These are phyloP conservation scores for Fusarium secorum DNA, from an alignment of 2,329 filamentous ascomycete species.

Conservation along the genomic window DNA sequence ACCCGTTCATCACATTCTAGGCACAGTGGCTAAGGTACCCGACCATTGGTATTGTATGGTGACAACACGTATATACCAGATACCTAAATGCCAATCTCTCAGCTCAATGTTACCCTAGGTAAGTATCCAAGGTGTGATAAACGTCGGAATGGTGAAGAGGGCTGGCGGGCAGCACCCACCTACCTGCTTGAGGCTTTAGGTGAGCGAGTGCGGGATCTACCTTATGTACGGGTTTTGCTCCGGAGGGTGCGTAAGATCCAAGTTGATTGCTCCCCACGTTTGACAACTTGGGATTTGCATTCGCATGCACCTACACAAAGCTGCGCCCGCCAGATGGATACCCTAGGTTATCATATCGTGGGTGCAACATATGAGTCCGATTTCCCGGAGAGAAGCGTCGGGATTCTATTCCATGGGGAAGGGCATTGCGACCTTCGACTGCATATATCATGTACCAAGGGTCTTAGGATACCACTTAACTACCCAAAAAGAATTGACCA, in stretches of 20 bases:
- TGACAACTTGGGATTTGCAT: background rate
- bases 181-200: background rate
- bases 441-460: constrained; percentile 16
- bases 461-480: background rate
- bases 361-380: background rate
- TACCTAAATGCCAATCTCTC: background rate
- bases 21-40: constrained; percentile 13
- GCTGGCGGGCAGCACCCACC: background rate
- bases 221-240: background rate
- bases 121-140: background rate
- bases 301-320: background rate
- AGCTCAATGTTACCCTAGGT: background rate
- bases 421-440: background rate
- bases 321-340: background rate
- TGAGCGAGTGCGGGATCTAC: background rate
- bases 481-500: background rate
- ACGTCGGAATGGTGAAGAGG: background rate
- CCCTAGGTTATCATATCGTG: background rate
- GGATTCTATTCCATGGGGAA: background rate
- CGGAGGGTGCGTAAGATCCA: constrained; percentile 4
- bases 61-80: background rate
- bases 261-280: constrained; percentile 9
- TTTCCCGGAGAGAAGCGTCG: background rate
- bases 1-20: background rate
- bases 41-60: background rate